Evolutionary conservation across 108 stramenopile species (phyloP), one percentile per base, ranked within the genome.

Genomic region (Skeletonema costatum): DNA sequence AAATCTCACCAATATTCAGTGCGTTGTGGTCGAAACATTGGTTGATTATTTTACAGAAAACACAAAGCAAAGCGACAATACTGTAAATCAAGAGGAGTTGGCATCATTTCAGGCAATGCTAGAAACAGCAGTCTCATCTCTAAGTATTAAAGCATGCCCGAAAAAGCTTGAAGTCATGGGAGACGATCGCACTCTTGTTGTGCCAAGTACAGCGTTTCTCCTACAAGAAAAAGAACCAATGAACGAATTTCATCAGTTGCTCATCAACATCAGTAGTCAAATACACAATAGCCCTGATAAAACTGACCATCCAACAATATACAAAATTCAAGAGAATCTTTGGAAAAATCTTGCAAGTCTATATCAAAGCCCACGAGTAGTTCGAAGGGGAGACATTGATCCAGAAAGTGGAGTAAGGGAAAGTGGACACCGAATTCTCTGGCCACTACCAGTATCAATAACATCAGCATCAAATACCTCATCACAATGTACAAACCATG

Each of bases 151-250:
- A 46, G 59, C 66, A 42, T 84, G 74, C 62, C 86, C 76, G 36
- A 77, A 65, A 50, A 86, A 77, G 48, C 67, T 96, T 21, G 92
- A 96, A 71, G 36, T 88, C 10, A 74, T 92, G 63, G 94, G 94
- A 10, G 92, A 96, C 59, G 92, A 96, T 75, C 75, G 87, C 32
- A 91, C 89, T 16, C 64, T 96, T 1, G 90, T 96, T 5, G 67
- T 96, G 17, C 90, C 71, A 66, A 33, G 78, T 90, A 14, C 63
- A 4, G 63, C 38, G 38, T 64, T 35, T 64, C 63, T 64, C 5
- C 3, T 56, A 0, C 16, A 56, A n/a, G 53, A 56, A 56, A 5
- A 56, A 2, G n/a, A 25, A 10, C 29, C 53, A 56, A 25, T 0
- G 2, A 56, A 16, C 16, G 60, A 62, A 16, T 59, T 67, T 62